These are phyloP conservation scores for Lasiosphaeria miniovina DNA, from an alignment of 495 filamentous ascomycete species.

Conservation along the genomic window DNA sequence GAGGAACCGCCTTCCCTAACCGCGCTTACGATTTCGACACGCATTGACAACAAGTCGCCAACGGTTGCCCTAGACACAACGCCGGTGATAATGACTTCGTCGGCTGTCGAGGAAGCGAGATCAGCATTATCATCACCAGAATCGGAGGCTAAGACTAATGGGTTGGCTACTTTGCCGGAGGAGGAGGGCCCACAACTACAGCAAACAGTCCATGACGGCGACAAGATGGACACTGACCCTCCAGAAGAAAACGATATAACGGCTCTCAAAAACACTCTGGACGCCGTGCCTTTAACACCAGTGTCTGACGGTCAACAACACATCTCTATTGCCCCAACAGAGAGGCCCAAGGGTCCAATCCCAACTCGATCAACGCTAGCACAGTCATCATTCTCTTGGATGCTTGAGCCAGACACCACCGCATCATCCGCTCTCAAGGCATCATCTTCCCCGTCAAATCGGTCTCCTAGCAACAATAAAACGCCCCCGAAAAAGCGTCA, in stretches of 20 bases:
- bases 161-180: constrained; percentile 9
- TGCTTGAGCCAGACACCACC: constrained; percentile 63
- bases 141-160: background rate
- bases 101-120: constrained; percentile 25
- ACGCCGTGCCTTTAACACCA: background rate
- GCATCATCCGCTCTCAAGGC: constrained; percentile 11
- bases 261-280: constrained; percentile 2
- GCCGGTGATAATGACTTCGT: constrained; percentile 31
- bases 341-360: constrained; percentile 35
- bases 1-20: constrained; percentile 35
- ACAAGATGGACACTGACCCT: constrained; percentile 30
- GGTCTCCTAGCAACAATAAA: constrained; percentile 7
- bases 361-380: constrained; percentile 66
- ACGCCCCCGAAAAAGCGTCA: constrained; percentile 35
- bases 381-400: constrained; percentile 91
- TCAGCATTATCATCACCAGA: constrained; percentile 24
- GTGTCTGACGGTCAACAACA: constrained; percentile 2
- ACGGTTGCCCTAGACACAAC: constrained; percentile 36
- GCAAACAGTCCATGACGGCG: constrained; percentile 14
- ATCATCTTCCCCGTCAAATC: constrained; percentile 12
- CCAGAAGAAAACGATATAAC: constrained; percentile 18
- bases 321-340: background rate
- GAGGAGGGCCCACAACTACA: constrained; percentile 16
- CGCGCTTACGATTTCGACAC: constrained; percentile 22
- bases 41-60: constrained; percentile 20